These are phyloP conservation scores for Asterella californica DNA, from an alignment of 225 moss, liverwort and hornwort species.

Conservation along the genomic window DNA sequence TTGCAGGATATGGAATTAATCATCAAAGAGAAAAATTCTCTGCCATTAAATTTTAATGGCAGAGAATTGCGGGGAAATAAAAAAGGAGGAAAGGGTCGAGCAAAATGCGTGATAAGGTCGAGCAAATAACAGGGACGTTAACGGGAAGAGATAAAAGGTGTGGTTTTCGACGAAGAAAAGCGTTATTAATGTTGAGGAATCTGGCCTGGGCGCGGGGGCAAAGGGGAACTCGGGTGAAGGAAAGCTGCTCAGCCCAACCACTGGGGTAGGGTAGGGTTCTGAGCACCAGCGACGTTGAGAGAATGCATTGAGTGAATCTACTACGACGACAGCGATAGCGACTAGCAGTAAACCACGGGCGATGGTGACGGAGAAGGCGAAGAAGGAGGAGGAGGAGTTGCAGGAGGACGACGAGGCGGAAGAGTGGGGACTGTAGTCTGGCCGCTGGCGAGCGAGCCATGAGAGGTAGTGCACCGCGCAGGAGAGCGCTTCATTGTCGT, in stretches of 20 bases:
- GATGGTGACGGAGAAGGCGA: slow-evolving; percentile 7
- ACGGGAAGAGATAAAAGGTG: slow-evolving; percentile 5
- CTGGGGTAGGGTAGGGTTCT: slow-evolving; percentile 14
- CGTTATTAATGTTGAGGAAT: slow-evolving; percentile 21
- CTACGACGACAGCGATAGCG: neutral
- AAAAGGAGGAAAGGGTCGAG: neutral
- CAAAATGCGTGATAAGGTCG: neutral
- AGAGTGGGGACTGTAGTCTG: slow-evolving; percentile 48
- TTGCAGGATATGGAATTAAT: neutral
- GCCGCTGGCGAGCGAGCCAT: slow-evolving; percentile 40
- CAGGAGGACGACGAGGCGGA: slow-evolving; percentile 41
- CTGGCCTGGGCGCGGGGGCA: neutral
- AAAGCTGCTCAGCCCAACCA: neutral
- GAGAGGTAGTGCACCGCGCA: slow-evolving; percentile 11
- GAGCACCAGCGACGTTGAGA: neutral
- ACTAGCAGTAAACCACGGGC: neutral
- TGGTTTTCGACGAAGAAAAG: slow-evolving; percentile 16
- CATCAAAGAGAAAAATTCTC: too few relatives aligned
- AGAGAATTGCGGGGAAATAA: neutral
- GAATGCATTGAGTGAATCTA: neutral
- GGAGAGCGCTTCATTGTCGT: slow-evolving; percentile 34
- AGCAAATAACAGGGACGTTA: slow-evolving; percentile 6
- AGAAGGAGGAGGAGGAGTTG: slow-evolving; percentile 32
- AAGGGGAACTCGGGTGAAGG: neutral
- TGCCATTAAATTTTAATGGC: neutral